Base-by-base conservation (phyloP, 2,329 filamentous ascomycete genomes). In the Zymoseptoria ardabiliae region DNA sequence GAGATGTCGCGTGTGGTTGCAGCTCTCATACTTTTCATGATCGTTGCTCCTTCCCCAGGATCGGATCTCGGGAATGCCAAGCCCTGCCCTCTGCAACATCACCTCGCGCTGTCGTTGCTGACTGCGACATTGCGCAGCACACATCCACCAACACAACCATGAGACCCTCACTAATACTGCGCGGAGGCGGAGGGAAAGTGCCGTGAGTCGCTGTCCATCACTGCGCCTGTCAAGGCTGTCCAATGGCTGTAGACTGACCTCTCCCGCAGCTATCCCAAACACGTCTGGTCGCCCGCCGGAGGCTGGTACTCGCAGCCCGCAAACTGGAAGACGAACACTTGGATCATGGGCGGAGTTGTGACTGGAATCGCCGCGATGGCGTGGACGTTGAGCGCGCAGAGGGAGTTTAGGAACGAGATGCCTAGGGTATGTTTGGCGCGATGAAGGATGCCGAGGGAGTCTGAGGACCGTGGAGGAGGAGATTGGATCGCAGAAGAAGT, bases 221-320 rank as follows among this genome's bases (percentile, higher is more conserved):
- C 41, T 3, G 54, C 28, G 22, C 23, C 9, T 2, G 23, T 4
- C 11, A 10, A 4, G 50, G 22, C n/a, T 20, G 41, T 10, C 22
- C 65, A 66, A 65, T 63, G 57, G 62, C 64, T 68, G 58, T 65
- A 59, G 2, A 10, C 28, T 51, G 25, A 57, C 28, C 51, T 54
- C 19, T 23, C 53, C 22, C 48, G 56, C 62, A 71, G 65, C 60
- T 70, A 72, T 65, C 68, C 69, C 22, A 71, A 70, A 59, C 93
- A 99, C 82, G 91, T 99, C 83, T 99, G 94, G 94, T 97, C 94
- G 72, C 94, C 94, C 63, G 82, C 93, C 66, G 94, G 94, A 83
- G 94, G 94, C 78, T 99, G 94, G 94, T 99, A 99, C 78, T 80
- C 88, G 57, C 93, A 96, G 75, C 94, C 94, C 57, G 81, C 84